phyloP scores from a whole-genome alignment of 2,329 filamentous ascomycete species.

The Anthostomella pinea region DNA sequence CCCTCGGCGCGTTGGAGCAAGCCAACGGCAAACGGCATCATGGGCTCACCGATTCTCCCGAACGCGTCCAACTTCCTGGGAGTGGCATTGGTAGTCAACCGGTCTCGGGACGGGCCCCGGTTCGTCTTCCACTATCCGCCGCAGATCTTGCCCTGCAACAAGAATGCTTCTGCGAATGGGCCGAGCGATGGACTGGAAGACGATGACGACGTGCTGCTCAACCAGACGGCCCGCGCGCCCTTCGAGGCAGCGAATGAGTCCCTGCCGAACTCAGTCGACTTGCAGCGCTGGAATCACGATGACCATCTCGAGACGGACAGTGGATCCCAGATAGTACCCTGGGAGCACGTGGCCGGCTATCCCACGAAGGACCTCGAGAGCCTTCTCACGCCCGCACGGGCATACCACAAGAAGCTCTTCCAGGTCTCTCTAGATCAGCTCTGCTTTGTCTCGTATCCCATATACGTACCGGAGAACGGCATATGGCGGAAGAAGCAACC shows the following conservation, averaged over 20 bases:
- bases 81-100: constrained; percentile 70
- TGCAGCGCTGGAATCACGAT: constrained; percentile 48
- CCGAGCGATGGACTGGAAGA: constrained; percentile 37
- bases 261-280: constrained; percentile 35
- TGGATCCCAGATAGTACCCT: constrained; percentile 59
- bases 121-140: constrained; percentile 89
- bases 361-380: constrained; percentile 76
- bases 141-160: constrained; percentile 44
- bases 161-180: constrained; percentile 21
- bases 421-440: constrained; percentile 79
- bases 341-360: constrained; percentile 73
- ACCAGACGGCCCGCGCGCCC: constrained; percentile 42
- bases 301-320: constrained; percentile 55
- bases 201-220: constrained; percentile 51
- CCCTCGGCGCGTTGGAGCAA: constrained; percentile 1
- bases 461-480: constrained; percentile 77
- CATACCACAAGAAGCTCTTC: constrained; percentile 79
- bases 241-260: constrained; percentile 28
- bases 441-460: constrained; percentile 77
- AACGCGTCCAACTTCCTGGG: constrained; percentile 60
- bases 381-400: constrained; percentile 70
- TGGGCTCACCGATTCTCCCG: constrained; percentile 49
- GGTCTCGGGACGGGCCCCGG: constrained; percentile 73
- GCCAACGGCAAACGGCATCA: constrained; percentile 20
- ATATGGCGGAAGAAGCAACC: constrained; percentile 63